Evolutionary conservation across 2,329 filamentous ascomycete species (phyloP), one percentile per base, ranked within the genome.

Genomic region (Ophioceras dolichostomum): DNA sequence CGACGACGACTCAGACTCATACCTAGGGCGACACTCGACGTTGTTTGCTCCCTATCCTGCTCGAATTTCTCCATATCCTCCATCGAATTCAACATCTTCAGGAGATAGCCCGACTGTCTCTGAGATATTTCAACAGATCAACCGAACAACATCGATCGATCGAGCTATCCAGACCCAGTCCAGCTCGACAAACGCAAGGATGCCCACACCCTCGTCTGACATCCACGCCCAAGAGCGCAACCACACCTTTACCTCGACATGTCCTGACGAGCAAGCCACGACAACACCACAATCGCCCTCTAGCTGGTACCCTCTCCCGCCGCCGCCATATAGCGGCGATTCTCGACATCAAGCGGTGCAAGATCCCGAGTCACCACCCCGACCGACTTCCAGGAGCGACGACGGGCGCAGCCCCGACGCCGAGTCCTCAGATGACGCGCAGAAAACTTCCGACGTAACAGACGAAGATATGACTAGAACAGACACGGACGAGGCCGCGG

Each of bases 211-310:
- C 8, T 44, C 47, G 12, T 37, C 34, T 7, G 40, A 43, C 16
- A 42, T 41, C 37, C 34, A 37, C 27, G 38, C 34, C 36, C 42
- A 47, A 3, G 34, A 43, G 16, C 53, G 36, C 18, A 10, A 20
- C 12, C 19, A 58, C 39, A 51, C 48, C 39, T 60, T 63, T 31
- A 41, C 39, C 45, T 60, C 59, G 32, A 60, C 60, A 45, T 67
- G 63, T 40, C 63, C 63, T 40, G 63, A 67, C 40, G 60, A 65
- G 19, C 48, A 56, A 50, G 35, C 46, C 26, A 16, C n/a, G n/a
- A 20, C 29, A 10, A 27, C 30, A 49, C 38, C 49, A 37, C 36
- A 45, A 37, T 41, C 53, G 42, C 41, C 43, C 7, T 38, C 49
- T 14, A 43, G 41, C 41, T 54, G 52, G 51, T 44, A 39, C 17